Conservation (phyloP, 192 early-diverging fungal species). For the Piromyces finnis region DNA sequence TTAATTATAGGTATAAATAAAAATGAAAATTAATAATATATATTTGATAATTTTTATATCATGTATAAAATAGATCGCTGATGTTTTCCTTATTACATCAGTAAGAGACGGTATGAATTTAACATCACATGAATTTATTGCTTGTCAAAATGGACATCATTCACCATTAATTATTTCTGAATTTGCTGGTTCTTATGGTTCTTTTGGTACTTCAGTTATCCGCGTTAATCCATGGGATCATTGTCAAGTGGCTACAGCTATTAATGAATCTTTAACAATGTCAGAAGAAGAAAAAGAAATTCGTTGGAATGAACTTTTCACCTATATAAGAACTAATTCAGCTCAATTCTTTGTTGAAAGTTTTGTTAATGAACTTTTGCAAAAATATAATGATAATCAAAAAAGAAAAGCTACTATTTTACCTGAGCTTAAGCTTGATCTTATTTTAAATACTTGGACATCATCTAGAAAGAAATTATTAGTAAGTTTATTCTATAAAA, state of each 20-base stretch:
- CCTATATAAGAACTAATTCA: neutral
- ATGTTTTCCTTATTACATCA: conserved; percentile 32
- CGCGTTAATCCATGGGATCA: conserved; percentile 38
- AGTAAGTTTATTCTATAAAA: conserved; percentile 5
- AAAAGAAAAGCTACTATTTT: conserved; percentile 3
- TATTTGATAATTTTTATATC: conserved; percentile 2
- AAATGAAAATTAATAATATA: too few species aligned
- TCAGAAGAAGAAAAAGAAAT: conserved; percentile 17
- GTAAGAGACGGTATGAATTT: conserved; percentile 41
- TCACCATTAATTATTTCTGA: conserved; percentile 33
- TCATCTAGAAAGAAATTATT: conserved; percentile 15
- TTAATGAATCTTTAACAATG: conserved; percentile 20
- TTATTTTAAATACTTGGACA: conserved; percentile 13
- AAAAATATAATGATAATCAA: conserved; percentile 11
- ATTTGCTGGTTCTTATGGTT: conserved; percentile 37
- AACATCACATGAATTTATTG: conserved; percentile 36
- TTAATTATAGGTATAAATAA: too few species aligned
- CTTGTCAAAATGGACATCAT: conserved; percentile 25
- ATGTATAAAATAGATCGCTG: conserved; percentile 15
- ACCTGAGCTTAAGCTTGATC: neutral
- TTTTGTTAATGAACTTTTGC: conserved; percentile 13
- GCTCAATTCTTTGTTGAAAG: conserved; percentile 6
- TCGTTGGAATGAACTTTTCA: conserved; percentile 16
- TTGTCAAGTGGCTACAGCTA: conserved; percentile 18
- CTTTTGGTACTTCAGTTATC: conserved; percentile 23